Conservation (phyloP, 495 filamentous ascomycete genomes). For the Hypoxylon cercidicola region DNA sequence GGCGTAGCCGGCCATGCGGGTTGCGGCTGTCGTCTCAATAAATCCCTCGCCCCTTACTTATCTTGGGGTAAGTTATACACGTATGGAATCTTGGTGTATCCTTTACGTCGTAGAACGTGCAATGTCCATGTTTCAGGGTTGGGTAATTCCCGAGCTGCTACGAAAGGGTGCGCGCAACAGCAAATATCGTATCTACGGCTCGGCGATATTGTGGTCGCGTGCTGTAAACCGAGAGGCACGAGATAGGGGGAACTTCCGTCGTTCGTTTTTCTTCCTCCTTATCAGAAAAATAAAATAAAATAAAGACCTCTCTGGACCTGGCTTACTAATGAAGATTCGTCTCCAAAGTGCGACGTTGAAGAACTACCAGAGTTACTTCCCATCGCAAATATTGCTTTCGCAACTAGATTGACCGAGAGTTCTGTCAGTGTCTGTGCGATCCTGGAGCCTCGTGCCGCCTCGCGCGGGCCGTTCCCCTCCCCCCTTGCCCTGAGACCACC, state of each 20-base stretch:
- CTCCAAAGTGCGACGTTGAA: constrained; percentile 13
- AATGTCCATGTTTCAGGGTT: constrained; percentile 38
- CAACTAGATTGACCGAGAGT: constrained; percentile 18
- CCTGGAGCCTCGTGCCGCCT: constrained; percentile 12
- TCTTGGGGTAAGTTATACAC: constrained; percentile 6
- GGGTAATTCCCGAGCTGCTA: constrained; percentile 27
- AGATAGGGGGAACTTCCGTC: constrained; percentile 6
- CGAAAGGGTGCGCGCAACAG: not conserved
- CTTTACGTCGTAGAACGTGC: constrained; percentile 28
- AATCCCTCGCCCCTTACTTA: constrained; percentile 34
- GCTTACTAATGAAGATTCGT: constrained; percentile 7
- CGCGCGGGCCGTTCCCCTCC: constrained; percentile 25
- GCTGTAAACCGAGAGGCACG: not conserved
- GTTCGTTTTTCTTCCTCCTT: not conserved
- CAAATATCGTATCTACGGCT: not conserved
- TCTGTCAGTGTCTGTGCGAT: constrained; percentile 4
- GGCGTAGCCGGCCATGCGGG: constrained; percentile 36
- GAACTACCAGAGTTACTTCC: not conserved
- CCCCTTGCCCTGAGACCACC: not conserved
- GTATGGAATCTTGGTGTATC: constrained; percentile 25
- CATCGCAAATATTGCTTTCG: constrained; percentile 8
- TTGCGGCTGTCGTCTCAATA: constrained; percentile 40
- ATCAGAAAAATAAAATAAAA: not conserved
- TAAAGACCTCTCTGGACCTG: not conserved
- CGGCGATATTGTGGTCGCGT: not conserved